Conservation (phyloP, 352 stramenopile genomes). For the Peronospora tabacina region DNA sequence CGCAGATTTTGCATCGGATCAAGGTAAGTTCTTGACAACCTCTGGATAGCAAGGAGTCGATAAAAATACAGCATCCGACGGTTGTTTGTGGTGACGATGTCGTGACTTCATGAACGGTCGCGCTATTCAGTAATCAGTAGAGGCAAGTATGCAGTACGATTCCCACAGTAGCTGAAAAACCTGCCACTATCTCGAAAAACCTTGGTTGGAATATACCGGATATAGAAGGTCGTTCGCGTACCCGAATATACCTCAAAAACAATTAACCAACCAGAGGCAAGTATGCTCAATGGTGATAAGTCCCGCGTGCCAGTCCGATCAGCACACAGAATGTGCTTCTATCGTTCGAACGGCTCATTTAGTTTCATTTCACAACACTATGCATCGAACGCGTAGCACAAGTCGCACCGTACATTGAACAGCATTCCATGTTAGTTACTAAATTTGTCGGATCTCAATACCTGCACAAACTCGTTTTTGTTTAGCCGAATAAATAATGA, state of each 20-base stretch:
- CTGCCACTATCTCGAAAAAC: too few relatives aligned
- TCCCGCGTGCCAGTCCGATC: too few relatives aligned
- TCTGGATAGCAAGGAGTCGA: background rate
- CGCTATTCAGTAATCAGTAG: background rate
- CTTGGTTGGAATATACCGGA: too few relatives aligned
- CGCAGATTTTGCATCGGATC: background rate
- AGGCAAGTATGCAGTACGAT: background rate
- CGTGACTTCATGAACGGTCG: background rate
- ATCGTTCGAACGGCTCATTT: background rate
- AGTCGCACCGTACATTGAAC: background rate
- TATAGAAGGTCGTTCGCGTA: too few relatives aligned
- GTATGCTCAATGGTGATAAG: background rate
- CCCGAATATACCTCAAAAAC: too few relatives aligned
- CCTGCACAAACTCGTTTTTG: background rate
- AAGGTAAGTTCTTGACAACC: too few relatives aligned
- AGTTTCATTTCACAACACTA: background rate
- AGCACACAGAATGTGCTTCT: background rate
- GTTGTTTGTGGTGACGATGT: background rate
- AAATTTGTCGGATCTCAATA: background rate
- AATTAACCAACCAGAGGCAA: too few relatives aligned
- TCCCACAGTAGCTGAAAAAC: too few relatives aligned
- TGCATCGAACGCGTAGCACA: background rate
- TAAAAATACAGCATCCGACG: background rate
- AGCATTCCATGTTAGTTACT: background rate
- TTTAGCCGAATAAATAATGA: background rate